A percentile compares a stretch with the other conserved stretches of the same genome.
Conservation (phyloP, 305 asterid genomes). For the Fraxinus paxiana region DNA sequence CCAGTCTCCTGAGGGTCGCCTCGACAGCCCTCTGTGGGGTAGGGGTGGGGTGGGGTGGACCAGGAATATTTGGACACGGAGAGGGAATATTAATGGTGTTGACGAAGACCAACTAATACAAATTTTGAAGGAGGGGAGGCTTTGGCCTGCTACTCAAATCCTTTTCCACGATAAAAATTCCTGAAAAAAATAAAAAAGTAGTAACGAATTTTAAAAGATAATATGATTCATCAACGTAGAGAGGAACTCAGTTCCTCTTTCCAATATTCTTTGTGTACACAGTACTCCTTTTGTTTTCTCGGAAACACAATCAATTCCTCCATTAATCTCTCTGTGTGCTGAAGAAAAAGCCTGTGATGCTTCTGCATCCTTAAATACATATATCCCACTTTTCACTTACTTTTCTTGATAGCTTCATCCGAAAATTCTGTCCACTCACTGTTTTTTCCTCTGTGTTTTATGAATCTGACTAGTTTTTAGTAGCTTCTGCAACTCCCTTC, state of each 20-base stretch:
- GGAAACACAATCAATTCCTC: conserved; percentile 35
- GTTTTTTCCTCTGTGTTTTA: conserved; percentile 8
- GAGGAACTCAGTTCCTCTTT: not conserved
- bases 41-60: not conserved
- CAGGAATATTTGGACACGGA: conserved; percentile 62
- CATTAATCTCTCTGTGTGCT: not conserved
- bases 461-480: not conserved
- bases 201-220: not conserved
- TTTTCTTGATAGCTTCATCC: conserved; percentile 19
- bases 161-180: not conserved
- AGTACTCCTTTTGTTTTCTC: conserved; percentile 32
- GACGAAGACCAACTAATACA: not conserved
- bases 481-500: conserved; percentile 29
- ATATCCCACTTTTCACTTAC: conserved; percentile 20
- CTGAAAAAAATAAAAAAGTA: not conserved
- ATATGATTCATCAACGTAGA: not conserved
- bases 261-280: conserved; percentile 20
- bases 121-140: not conserved
- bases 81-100: conserved; percentile 63
- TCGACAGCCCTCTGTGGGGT: not conserved
- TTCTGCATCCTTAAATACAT: conserved; percentile 22
- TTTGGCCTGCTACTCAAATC: conserved; percentile 19
- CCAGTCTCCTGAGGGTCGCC: conserved; percentile 27
- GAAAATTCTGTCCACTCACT: conserved; percentile 10
- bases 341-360: conserved; percentile 6